Conservation (phyloP, 192 early-diverging fungal species). For the Linnemannia exigua region DNA sequence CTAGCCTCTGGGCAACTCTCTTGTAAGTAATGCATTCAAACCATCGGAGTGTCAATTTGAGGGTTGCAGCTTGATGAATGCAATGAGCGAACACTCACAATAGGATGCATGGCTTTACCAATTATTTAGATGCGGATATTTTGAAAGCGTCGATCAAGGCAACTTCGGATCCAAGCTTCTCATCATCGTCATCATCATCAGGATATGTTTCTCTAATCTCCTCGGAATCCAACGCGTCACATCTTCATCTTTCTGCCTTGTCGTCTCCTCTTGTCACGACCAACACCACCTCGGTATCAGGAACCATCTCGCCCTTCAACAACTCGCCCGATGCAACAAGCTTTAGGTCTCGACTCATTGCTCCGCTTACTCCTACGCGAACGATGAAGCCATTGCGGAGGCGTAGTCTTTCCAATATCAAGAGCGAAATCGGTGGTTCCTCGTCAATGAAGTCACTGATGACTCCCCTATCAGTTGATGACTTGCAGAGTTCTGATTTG, state of each 20-base stretch:
- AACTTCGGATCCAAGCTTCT: constrained; percentile 16
- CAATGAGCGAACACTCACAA: background rate
- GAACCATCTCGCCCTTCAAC: background rate
- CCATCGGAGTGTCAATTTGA: background rate
- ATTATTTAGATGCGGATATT: constrained; percentile 42
- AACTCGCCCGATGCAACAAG: background rate
- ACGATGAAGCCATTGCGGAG: constrained; percentile 36
- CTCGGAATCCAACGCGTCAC: background rate
- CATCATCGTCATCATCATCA: constrained; percentile 5
- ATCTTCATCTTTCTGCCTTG: constrained; percentile 2
- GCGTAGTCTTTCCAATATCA: constrained; percentile 34
- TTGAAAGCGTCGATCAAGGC: constrained; percentile 46
- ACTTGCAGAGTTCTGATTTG: background rate
- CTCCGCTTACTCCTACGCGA: constrained; percentile 15
- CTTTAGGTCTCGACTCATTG: background rate
- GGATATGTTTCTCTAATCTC: background rate
- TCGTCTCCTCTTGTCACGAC: constrained; percentile 10
- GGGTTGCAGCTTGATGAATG: background rate
- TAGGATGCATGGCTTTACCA: background rate
- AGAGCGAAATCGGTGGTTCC: constrained; percentile 22
- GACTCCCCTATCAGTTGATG: background rate
- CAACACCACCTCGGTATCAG: constrained; percentile 3
- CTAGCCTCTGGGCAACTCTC: constrained; percentile 41
- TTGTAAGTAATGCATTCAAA: constrained; percentile 25
- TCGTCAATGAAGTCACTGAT: background rate